Conservation (phyloP, 1,284 basidiomycete species). For the Rugiboletus extremiorientalis region DNA sequence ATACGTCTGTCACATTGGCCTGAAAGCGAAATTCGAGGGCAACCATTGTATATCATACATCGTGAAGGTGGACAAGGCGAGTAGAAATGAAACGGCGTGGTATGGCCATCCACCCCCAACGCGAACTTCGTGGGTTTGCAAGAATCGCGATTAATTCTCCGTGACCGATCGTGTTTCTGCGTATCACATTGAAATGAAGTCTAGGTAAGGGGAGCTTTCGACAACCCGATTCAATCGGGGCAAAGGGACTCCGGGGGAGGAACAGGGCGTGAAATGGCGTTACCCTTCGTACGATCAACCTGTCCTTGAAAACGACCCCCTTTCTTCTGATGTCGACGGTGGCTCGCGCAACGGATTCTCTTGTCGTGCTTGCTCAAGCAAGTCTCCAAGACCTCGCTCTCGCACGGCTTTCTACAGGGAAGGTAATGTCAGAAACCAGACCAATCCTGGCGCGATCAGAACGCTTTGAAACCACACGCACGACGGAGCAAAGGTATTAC, state of each 20-base stretch:
- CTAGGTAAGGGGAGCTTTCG: not conserved
- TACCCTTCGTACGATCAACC: slow-evolving; percentile 3
- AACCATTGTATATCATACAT: not conserved
- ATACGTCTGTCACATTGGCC: not conserved
- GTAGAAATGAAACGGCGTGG: not conserved
- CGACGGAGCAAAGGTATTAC: not conserved
- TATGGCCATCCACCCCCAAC: not conserved
- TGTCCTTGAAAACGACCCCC: slow-evolving; percentile 18
- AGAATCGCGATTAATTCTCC: no score
- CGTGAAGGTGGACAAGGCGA: not conserved
- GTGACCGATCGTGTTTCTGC: not conserved
- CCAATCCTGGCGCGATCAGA: not conserved
- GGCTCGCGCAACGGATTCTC: slow-evolving; percentile 77
- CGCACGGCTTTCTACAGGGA: slow-evolving; percentile 72
- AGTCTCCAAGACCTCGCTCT: slow-evolving; percentile 71
- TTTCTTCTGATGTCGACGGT: slow-evolving; percentile 16
- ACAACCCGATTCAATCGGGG: not conserved
- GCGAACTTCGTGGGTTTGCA: not conserved
- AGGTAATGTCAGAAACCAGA: not conserved
- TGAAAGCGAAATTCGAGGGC: not conserved
- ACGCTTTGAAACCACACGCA: not conserved
- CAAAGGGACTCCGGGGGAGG: not conserved
- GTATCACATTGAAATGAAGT: not conserved
- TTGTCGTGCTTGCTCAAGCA: slow-evolving; percentile 78
- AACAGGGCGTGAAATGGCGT: not conserved